phyloP scores from a whole-genome alignment of 2,329 filamentous ascomycete genomes.

The Beauveria medogensis region DNA sequence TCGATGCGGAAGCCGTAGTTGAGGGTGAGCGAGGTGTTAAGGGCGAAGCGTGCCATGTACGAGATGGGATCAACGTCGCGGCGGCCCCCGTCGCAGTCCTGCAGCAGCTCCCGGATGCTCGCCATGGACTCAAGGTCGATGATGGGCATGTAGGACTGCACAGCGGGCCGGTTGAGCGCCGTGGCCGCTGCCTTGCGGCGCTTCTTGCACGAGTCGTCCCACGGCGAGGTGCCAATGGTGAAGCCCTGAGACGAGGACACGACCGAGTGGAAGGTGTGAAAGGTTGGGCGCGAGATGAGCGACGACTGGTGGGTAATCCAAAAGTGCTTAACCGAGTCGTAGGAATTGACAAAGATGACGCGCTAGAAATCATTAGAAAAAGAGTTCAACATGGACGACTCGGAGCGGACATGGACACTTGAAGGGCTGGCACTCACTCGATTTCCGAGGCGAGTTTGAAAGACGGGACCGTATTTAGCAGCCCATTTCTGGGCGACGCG shows the following conservation, averaged over 20 bases:
- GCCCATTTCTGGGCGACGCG: conserved; percentile 47
- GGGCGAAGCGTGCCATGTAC: conserved; percentile 67
- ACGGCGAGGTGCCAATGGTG: conserved; percentile 77
- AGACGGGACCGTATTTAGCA: conserved; percentile 54
- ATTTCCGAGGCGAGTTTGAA: conserved; percentile 62
- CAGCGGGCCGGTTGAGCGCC: conserved; percentile 66
- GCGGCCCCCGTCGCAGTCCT: conserved; percentile 53
- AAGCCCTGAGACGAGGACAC: conserved; percentile 70
- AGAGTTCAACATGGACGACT: neutral
- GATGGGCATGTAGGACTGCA: conserved; percentile 74
- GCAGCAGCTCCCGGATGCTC: conserved; percentile 63
- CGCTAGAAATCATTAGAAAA: conserved; percentile 28
- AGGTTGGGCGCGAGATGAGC: conserved; percentile 66
- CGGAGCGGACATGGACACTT: too few species aligned
- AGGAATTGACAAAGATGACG: conserved; percentile 71
- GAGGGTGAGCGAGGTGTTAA: conserved; percentile 69
- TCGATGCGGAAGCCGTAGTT: conserved; percentile 74
- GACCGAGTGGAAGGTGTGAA: conserved; percentile 76
- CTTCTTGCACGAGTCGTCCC: conserved; percentile 73
- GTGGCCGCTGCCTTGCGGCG: conserved; percentile 72
- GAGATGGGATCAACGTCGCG: conserved; percentile 61
- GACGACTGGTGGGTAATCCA: conserved; percentile 76
- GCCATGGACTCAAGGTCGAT: conserved; percentile 68
- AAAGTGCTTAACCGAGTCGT: conserved; percentile 63
- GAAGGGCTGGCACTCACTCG: conserved; percentile 32